Evolutionary conservation across 1,139 yeast species (phyloP).

Genomic region (Lodderomyces pseudojiufengensis): DNA sequence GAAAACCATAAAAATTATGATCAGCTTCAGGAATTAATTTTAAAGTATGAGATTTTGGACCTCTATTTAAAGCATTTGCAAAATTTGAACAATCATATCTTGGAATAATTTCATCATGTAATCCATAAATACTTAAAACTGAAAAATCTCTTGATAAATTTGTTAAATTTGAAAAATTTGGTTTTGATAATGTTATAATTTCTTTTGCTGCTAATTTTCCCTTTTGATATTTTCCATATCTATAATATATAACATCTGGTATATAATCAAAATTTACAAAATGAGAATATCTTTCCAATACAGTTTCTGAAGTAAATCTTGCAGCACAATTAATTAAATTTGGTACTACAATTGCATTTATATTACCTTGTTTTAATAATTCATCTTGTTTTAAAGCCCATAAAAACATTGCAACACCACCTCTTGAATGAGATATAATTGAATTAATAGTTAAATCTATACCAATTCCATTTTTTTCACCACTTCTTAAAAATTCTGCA

Average conservation of each 20-base stretch:
- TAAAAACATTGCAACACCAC: conserved; percentile 69
- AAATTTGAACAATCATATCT: conserved; percentile 56
- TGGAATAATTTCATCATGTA: conserved; percentile 63
- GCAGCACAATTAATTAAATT: conserved; percentile 70
- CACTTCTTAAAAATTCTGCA: conserved; percentile 40
- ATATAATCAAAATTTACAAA: conserved; percentile 17
- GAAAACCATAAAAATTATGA: conserved; percentile 69
- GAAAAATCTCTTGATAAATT: conserved; percentile 46
- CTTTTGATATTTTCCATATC: conserved; percentile 47
- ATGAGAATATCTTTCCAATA: conserved; percentile 31
- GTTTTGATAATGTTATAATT: conserved; percentile 47
- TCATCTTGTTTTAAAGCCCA: conserved; percentile 56
- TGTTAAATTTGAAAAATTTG: conserved; percentile 43
- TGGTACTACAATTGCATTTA: conserved; percentile 47
- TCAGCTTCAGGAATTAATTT: conserved; percentile 66
- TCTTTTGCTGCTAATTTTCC: conserved; percentile 51
- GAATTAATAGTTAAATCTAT: conserved; percentile 47
- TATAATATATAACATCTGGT: conserved; percentile 17
- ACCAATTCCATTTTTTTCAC: conserved; percentile 34
- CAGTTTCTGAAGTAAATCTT: conserved; percentile 45
- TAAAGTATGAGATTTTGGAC: conserved; percentile 51
- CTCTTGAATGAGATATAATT: conserved; percentile 76
- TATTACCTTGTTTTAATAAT: conserved; percentile 23
- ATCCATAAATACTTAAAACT: conserved; percentile 70
- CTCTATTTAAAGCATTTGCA: conserved; percentile 53